Conservation (phyloP, 78 protist species). For the Dictyostelium citrinum region DNA sequence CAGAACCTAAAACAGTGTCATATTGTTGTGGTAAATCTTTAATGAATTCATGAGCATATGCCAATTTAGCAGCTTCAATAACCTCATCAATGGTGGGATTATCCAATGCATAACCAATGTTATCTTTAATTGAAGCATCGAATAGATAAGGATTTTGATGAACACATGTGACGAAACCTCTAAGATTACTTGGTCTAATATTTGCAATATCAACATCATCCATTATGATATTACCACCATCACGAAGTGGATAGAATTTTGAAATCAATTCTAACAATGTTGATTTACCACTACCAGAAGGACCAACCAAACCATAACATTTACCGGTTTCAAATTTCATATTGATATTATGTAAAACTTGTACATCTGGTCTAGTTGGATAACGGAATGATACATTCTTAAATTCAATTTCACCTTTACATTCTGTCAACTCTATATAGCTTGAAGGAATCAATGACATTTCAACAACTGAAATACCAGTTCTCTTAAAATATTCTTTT, state of each 20-base stretch:
- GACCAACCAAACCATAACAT: constrained; percentile 91
- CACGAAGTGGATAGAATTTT: constrained; percentile 72
- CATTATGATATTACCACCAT: constrained; percentile 75
- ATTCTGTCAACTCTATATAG: constrained; percentile 4
- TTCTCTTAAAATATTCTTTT: not conserved
- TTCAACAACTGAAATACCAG: constrained; percentile 59
- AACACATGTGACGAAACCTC: constrained; percentile 80
- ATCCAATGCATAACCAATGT: constrained; percentile 67
- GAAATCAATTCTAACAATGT: constrained; percentile 78
- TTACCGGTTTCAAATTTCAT: constrained; percentile 79
- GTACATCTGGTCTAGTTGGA: constrained; percentile 78
- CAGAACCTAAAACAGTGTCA: constrained; percentile 87
- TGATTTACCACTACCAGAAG: constrained; percentile 91
- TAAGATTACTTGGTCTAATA: constrained; percentile 72
- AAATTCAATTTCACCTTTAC: constrained; percentile 78
- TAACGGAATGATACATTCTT: constrained; percentile 81
- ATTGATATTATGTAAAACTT: constrained; percentile 78
- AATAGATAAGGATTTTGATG: constrained; percentile 90
- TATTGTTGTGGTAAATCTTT: constrained; percentile 81
- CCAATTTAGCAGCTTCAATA: constrained; percentile 84
- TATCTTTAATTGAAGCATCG: constrained; percentile 63
- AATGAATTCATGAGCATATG: constrained; percentile 94
- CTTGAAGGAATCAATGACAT: constrained; percentile 4
- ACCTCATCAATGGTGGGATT: constrained; percentile 52
- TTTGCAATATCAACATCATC: constrained; percentile 76